phyloP scores from a whole-genome alignment of 768 basidiomycete species.

The Calocybe indica region DNA sequence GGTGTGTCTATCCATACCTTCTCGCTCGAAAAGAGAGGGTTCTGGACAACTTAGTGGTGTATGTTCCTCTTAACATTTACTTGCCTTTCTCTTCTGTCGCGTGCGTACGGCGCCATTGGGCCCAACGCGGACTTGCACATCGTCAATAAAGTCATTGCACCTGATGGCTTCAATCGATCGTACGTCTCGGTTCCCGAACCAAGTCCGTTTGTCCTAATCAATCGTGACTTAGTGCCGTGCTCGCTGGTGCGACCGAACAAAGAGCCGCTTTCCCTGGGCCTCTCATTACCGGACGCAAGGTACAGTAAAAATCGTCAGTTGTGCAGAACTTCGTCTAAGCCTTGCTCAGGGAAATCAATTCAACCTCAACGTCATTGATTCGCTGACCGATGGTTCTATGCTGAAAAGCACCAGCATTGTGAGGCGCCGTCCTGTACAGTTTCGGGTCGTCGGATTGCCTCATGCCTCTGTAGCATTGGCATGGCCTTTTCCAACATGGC shows the following conservation, averaged over 20 bases:
- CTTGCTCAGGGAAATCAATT: constrained; percentile 23
- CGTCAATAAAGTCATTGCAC: constrained; percentile 35
- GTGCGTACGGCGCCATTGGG: constrained; percentile 16
- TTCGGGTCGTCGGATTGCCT: background rate
- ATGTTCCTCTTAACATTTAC: background rate
- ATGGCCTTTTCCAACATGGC: constrained; percentile 3
- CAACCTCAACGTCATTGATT: constrained; percentile 33
- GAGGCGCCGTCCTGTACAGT: constrained; percentile 3
- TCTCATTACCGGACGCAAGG: constrained; percentile 25
- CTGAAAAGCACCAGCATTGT: constrained; percentile 26
- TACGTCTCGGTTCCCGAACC: background rate
- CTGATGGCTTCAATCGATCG: constrained; percentile 36
- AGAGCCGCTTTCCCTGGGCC: constrained; percentile 29
- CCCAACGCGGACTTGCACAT: constrained; percentile 28
- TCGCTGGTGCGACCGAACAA: background rate
- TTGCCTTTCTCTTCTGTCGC: background rate
- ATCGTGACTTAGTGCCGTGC: background rate
- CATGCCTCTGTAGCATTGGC: constrained; percentile 2
- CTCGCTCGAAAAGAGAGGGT: too few relatives aligned
- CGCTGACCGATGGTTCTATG: constrained; percentile 35
- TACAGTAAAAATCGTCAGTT: background rate
- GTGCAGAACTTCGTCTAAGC: background rate
- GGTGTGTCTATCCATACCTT: too few relatives aligned
- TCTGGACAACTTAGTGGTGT: too few relatives aligned
- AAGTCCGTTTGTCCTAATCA: too few relatives aligned